Conservation (phyloP, 106 monocot species). For the Apostasia ramifera region DNA sequence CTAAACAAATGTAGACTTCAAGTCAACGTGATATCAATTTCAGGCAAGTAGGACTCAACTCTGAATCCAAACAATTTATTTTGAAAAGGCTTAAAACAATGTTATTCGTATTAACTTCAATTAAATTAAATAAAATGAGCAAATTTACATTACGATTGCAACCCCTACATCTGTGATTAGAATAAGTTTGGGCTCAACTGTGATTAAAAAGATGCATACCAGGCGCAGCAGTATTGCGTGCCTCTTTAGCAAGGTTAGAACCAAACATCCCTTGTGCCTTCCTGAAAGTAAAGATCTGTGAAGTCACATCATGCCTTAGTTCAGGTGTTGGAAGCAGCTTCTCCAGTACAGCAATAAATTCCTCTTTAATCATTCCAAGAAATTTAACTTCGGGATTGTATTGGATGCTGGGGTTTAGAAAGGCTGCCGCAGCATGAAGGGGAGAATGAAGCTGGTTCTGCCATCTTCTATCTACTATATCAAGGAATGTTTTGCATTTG, state of each 20-base stretch:
- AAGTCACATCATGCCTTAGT: conserved; percentile 64
- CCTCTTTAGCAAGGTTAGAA: conserved; percentile 79
- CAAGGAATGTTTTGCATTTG: conserved; percentile 84
- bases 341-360: conserved; percentile 69
- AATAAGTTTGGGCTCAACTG: too few species aligned
- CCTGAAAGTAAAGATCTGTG: conserved; percentile 57
- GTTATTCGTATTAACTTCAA: too few species aligned
- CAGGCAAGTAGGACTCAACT: too few species aligned
- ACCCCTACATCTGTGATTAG: too few species aligned
- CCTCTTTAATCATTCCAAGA: conserved; percentile 69
- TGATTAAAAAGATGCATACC: conserved; percentile 24
- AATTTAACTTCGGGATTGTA: conserved; percentile 92
- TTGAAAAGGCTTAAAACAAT: too few species aligned
- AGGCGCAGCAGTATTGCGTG: conserved; percentile 64
- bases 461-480: conserved; percentile 86
- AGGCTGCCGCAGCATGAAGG: conserved; percentile 87
- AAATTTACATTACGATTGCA: too few species aligned
- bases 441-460: conserved; percentile 76
- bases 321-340: conserved; percentile 69
- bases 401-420: conserved; percentile 87
- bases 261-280: conserved; percentile 96
- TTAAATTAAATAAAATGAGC: too few species aligned
- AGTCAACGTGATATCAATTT: too few species aligned
- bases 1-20: too few species aligned
- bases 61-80: too few species aligned